A percentile compares a stretch with the other conserved stretches of the same genome.
phyloP scores from a whole-genome alignment of 2,329 filamentous ascomycete species.

The Ustulina deusta region DNA sequence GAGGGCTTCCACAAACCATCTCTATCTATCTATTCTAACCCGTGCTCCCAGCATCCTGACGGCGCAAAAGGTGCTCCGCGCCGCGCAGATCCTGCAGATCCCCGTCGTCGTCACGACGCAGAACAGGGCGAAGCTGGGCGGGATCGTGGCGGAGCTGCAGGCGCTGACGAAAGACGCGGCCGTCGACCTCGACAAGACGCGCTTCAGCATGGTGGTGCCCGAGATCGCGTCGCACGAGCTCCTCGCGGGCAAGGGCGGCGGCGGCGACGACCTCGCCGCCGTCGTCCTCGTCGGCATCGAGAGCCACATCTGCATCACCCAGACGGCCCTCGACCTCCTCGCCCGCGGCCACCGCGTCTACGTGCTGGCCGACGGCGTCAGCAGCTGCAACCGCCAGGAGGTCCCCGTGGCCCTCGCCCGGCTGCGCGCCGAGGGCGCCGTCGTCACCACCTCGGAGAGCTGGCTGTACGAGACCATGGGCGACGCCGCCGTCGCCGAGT shows the following conservation, averaged over 20 bases:
- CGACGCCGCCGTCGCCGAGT: slow-evolving; percentile 79
- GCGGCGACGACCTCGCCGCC: slow-evolving; percentile 50
- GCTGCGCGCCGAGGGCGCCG: slow-evolving; percentile 79
- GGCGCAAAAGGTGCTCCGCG: slow-evolving; percentile 75
- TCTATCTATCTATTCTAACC: slow-evolving; percentile 2
- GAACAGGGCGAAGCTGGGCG: slow-evolving; percentile 80
- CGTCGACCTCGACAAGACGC: slow-evolving; percentile 82
- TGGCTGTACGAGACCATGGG: slow-evolving; percentile 90
- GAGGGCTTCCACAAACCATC: background rate
- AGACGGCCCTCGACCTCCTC: slow-evolving; percentile 84
- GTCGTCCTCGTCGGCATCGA: slow-evolving; percentile 92
- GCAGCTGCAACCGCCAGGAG: slow-evolving; percentile 86
- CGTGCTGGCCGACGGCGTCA: slow-evolving; percentile 88
- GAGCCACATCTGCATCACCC: slow-evolving; percentile 92
- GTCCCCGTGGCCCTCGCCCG: slow-evolving; percentile 81
- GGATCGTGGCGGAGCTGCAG: slow-evolving; percentile 79
- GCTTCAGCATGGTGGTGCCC: slow-evolving; percentile 88
- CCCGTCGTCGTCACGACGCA: slow-evolving; percentile 91
- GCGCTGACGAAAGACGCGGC: slow-evolving; percentile 64
- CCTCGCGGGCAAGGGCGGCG: slow-evolving; percentile 58
- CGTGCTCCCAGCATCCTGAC: slow-evolving; percentile 69
- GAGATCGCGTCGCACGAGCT: slow-evolving; percentile 60
- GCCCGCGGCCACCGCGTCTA: slow-evolving; percentile 83
- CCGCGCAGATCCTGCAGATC: slow-evolving; percentile 73
- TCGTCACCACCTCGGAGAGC: slow-evolving; percentile 89